Evolutionary conservation across 345 rosid genomes (phyloP), one percentile per base, ranked within the genome.

Genomic region (Syzygium oleosum): DNA sequence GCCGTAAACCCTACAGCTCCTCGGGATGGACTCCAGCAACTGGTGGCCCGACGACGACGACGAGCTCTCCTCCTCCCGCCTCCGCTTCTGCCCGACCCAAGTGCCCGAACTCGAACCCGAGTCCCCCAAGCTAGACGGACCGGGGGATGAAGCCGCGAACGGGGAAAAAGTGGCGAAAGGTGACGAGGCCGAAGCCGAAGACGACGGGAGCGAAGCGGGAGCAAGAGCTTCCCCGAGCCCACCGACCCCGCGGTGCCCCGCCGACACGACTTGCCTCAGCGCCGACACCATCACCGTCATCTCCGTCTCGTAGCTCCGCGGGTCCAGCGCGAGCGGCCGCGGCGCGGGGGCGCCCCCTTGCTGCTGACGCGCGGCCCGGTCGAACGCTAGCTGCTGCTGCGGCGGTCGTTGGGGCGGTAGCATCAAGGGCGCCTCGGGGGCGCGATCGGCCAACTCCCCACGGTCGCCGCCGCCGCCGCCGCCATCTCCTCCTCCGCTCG

Each of bases 261-360:
- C 58, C 14, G 88, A 87, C 13, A 84, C 86, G 34, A 87, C 89
- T 23, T 68, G 86, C 29, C 89, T 84, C 86, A 87, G 63, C 27
- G 89, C 89, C 12, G 89, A 87, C 68, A 84, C 89, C 84, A 87
- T 87, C 86, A 38, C 86, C 54, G 84, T 52, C 88, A 87, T 87
- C 86, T 61, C 86, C 54, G 83, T 84, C 22, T 84, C 46, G 80
- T 68, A 56, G 11, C 25, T 10, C 61, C 9, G 80, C 25, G 25
- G 25, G 68, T 38, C 63, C 27, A 68, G 61, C 78, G 77, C 80
- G 51, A 54, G 84, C 51, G 13, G 79, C 51, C 5, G 58, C 88
- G 21, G 78, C 88, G 51, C 13, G 41, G 12, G 10, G 80, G 46
- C 3, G 25, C 46, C 80, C 46, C 23, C 25, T 68, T 16, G 43